A percentile compares a stretch with the other conserved stretches of the same genome.
These are phyloP conservation scores for Globisporangium cystogenes DNA, from an alignment of 352 stramenopile species.

Conservation along the genomic window DNA sequence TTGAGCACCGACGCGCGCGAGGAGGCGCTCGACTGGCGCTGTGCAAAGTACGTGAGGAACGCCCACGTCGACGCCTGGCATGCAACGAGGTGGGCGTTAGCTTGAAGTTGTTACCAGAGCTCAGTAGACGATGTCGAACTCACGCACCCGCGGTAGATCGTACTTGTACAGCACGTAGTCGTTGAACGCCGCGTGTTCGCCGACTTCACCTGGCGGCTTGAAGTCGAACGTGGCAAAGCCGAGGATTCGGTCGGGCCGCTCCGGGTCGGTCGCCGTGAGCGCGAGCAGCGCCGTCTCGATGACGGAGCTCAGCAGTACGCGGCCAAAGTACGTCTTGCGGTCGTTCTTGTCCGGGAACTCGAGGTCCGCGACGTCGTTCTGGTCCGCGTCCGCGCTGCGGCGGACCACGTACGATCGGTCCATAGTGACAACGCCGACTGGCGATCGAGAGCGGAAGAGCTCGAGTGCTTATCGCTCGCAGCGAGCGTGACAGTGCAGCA, in stretches of 20 bases:
- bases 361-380: constrained; percentile 52
- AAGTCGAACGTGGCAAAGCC: constrained; percentile 65
- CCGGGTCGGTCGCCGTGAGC: constrained; percentile 51
- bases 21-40: constrained; percentile 27
- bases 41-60: constrained; percentile 55
- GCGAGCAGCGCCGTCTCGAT: constrained; percentile 75
- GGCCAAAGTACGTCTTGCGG: constrained; percentile 61
- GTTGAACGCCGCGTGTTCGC: constrained; percentile 26
- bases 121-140: neutral
- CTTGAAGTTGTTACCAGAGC: neutral
- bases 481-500: too few species aligned
- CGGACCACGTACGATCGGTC: constrained; percentile 40
- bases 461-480: too few species aligned
- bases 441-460: too few species aligned
- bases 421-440: too few species aligned
- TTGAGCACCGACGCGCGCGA: constrained; percentile 37
- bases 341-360: constrained; percentile 50
- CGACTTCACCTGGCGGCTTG: constrained; percentile 35
- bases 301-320: constrained; percentile 37
- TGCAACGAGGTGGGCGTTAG: neutral
- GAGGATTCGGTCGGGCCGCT: constrained; percentile 40
- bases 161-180: constrained; percentile 45
- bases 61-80: constrained; percentile 33
- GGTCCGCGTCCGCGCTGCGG: constrained; percentile 53
- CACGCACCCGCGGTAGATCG: constrained; percentile 37